phyloP scores from a whole-genome alignment of 2,329 filamentous ascomycete species.

The Phoma sp. region DNA sequence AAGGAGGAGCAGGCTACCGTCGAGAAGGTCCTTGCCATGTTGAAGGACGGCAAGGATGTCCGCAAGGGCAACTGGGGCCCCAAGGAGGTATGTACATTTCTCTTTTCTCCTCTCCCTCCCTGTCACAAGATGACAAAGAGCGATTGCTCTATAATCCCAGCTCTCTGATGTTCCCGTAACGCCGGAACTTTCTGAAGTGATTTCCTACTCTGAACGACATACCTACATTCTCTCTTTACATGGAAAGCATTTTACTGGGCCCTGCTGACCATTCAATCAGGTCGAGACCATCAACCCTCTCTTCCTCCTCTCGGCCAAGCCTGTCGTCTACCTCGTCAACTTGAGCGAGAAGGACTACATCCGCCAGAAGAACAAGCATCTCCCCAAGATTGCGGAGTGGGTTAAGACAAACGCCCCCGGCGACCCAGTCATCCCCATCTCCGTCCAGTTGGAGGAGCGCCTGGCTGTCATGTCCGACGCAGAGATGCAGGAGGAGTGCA shows the following conservation, averaged over 20 bases:
- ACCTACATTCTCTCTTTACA: constrained; percentile 9
- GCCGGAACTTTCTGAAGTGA: constrained; percentile 91
- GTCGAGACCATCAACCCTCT: constrained; percentile 98
- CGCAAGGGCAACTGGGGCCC: constrained; percentile 86
- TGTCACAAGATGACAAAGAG: constrained; percentile 96
- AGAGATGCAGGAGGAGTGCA: constrained; percentile 82
- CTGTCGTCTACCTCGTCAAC: constrained; percentile 96
- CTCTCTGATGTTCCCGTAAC: constrained; percentile 92
- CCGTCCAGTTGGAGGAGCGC: constrained; percentile 90
- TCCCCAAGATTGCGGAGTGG: constrained; percentile 93
- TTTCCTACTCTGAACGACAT: constrained; percentile 69
- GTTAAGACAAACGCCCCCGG: constrained; percentile 87
- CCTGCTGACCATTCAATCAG: constrained; percentile 57
- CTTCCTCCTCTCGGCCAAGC: constrained; percentile 93
- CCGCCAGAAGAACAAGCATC: constrained; percentile 99
- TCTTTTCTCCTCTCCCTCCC: constrained; percentile 19
- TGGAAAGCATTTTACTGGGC: constrained; percentile 8
- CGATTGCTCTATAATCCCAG: constrained; percentile 97
- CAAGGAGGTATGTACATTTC: constrained; percentile 80
- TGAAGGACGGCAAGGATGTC: constrained; percentile 91
- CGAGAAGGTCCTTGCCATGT: constrained; percentile 82
- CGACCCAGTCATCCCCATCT: constrained; percentile 92
- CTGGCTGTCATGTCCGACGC: constrained; percentile 80
- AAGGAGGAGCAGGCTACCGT: constrained; percentile 93
- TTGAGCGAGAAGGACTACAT: constrained; percentile 96